A percentile compares a stretch with the other conserved stretches of the same genome.
These are phyloP conservation scores for Suhomyces canberraensis DNA, from an alignment of 805 yeast genomes.

Conservation along the genomic window DNA sequence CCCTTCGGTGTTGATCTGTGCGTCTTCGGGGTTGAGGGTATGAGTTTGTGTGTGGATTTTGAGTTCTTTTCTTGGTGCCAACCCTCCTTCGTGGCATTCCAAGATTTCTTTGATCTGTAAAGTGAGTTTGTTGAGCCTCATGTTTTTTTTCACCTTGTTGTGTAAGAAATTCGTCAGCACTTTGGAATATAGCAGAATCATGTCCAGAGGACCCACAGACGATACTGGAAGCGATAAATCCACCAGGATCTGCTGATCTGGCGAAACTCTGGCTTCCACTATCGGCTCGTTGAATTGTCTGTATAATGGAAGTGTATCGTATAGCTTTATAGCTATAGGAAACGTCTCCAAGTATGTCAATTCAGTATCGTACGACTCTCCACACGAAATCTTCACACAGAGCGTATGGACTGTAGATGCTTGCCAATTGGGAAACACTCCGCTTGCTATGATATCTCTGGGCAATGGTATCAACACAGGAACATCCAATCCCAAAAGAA, in stretches of 20 bases:
- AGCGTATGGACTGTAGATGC: slow-evolving; percentile 48
- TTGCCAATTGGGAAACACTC: slow-evolving; percentile 44
- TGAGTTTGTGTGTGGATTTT: slow-evolving; percentile 34
- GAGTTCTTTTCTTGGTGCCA: slow-evolving; percentile 46
- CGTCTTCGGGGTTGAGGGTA: slow-evolving; percentile 19
- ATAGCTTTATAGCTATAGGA: slow-evolving; percentile 54
- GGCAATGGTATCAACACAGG: slow-evolving; percentile 59
- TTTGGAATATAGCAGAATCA: slow-evolving; percentile 35
- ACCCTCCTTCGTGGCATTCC: slow-evolving; percentile 52
- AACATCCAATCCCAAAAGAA: slow-evolving; percentile 52
- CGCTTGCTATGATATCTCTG: slow-evolving; percentile 51
- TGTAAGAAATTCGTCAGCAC: slow-evolving; percentile 39
- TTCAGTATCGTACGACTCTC: slow-evolving; percentile 30
- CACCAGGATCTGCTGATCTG: slow-evolving; percentile 47
- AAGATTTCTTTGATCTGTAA: slow-evolving; percentile 52
- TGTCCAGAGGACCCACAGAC: slow-evolving; percentile 59
- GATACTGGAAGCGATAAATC: slow-evolving; percentile 48
- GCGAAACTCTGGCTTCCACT: slow-evolving; percentile 40
- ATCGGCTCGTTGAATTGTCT: slow-evolving; percentile 54
- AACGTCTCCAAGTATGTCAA: slow-evolving; percentile 31
- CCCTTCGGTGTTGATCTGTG: slow-evolving; percentile 26
- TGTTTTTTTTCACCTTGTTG: slow-evolving; percentile 25
- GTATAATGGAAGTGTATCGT: slow-evolving; percentile 55
- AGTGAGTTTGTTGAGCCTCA: slow-evolving; percentile 43
- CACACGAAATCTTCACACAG: slow-evolving; percentile 35